Conservation (phyloP, 257 asterid species). For the Fraxinus excelsior region DNA sequence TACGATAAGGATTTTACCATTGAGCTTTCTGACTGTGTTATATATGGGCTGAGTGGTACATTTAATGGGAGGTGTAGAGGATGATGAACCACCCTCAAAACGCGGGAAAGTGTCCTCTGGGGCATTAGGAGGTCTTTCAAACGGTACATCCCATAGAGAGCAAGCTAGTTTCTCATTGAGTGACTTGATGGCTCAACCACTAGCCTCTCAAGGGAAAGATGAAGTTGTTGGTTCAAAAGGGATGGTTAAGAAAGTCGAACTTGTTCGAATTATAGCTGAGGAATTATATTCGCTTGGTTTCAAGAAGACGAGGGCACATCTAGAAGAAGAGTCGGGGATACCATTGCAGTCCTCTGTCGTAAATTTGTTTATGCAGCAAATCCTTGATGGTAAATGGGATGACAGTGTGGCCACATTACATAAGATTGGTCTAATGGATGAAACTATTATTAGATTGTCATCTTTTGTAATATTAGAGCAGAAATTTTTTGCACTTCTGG, state of each 20-base stretch:
- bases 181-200: slow-evolving; percentile 65
- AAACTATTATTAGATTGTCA: slow-evolving; percentile 52
- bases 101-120: slow-evolving; percentile 70
- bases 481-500: slow-evolving; percentile 69
- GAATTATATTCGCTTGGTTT: slow-evolving; percentile 83
- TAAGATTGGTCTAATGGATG: slow-evolving; percentile 57
- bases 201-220: slow-evolving; percentile 56
- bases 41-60: slow-evolving; percentile 80
- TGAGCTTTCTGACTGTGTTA: slow-evolving; percentile 29
- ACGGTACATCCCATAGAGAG: slow-evolving; percentile 49
- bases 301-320: slow-evolving; percentile 57
- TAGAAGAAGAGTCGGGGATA: slow-evolving; percentile 82
- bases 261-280: slow-evolving; percentile 75
- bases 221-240: slow-evolving; percentile 78
- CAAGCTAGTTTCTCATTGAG: slow-evolving; percentile 52
- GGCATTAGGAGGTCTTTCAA: slow-evolving; percentile 48
- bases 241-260: slow-evolving; percentile 64
- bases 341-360: slow-evolving; percentile 58
- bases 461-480: slow-evolving; percentile 77
- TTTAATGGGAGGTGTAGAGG: slow-evolving; percentile 94
- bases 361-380: slow-evolving; percentile 64
- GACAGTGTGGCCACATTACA: slow-evolving; percentile 62
- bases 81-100: slow-evolving; percentile 78
- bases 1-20: slow-evolving; percentile 23
- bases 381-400: slow-evolving; percentile 84